Base-by-base conservation (phyloP, 2,329 filamentous ascomycete genomes). In the Corinectria fuckeliana region DNA sequence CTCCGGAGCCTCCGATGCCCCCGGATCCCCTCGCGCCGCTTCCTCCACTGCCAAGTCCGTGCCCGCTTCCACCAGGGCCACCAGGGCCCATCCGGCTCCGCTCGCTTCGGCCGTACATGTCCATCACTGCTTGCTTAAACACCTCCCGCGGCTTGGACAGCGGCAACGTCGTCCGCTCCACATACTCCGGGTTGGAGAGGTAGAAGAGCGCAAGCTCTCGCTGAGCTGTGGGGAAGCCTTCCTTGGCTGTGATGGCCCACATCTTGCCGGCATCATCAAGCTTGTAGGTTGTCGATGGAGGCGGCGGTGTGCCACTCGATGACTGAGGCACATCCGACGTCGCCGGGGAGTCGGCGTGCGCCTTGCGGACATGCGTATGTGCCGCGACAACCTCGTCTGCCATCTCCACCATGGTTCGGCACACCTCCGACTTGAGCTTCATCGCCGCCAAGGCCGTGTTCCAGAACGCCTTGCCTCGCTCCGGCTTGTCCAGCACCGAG, bases 131-230 rank as follows among this genome's bases (percentile, higher is more conserved):
- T 67, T 91, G 90, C 77, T 94, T 95, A 80, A 98, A 98, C 0
- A 96, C 93, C 70, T 97, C 93, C 21, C 89, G 84, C 0, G 93
- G 91, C 71, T 91, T 90, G 14, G 91, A 91, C 50, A 98, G 83
- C 1, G 95, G 95, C 39, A 96, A 81, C 0, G 93, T 92, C 8
- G 92, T 90, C 21, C 91, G 86, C 65, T 87, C 85, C 11, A 97
- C 87, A 14, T 95, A 85, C 73, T 97, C 92, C 0, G 95, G 93
- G 67, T 96, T 91, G 0, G 92, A 95, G 36, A 99, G 85, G 74
- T 97, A 98, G 70, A 98, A 90, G 62, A 97, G 91, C 2, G 91
- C 95, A 14, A 99, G 84, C 77, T 99, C 95, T 50, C 95, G 88
- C 78, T 98, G 93, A 5, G 94, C 93, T 11, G 91, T 91, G 0